Evolutionary conservation across 192 early-diverging fungal genomes (phyloP).

Genomic region (Coemansia sp.): DNA sequence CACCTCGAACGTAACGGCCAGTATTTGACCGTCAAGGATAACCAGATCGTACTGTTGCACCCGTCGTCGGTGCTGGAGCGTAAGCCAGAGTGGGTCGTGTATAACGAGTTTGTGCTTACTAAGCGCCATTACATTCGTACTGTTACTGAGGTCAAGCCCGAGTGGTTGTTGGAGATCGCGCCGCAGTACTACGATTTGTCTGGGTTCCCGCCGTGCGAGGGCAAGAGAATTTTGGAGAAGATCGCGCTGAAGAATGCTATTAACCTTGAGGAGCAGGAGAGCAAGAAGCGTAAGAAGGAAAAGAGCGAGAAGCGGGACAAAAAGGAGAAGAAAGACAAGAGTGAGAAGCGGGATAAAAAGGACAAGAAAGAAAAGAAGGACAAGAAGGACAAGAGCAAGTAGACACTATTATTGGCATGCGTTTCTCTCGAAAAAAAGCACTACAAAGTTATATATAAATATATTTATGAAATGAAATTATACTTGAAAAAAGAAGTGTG

Average conservation of each 20-base stretch:
- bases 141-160: slow-evolving; percentile 83
- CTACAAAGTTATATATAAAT: neutral
- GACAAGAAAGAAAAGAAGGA: slow-evolving; percentile 37
- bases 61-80: slow-evolving; percentile 86
- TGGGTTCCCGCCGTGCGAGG: slow-evolving; percentile 92
- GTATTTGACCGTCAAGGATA: slow-evolving; percentile 96
- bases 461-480: neutral
- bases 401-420: neutral
- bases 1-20: slow-evolving; percentile 86
- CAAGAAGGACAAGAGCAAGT: slow-evolving; percentile 17
- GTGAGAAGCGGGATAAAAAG: slow-evolving; percentile 56
- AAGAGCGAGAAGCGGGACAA: slow-evolving; percentile 28
- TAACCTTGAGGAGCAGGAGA: slow-evolving; percentile 46
- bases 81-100: slow-evolving; percentile 99
- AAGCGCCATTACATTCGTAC: slow-evolving; percentile 96
- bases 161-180: slow-evolving; percentile 82
- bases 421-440: too few species aligned
- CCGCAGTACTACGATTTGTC: slow-evolving; percentile 91
- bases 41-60: slow-evolving; percentile 94
- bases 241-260: slow-evolving; percentile 61
- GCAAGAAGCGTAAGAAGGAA: slow-evolving; percentile 55
- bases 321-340: slow-evolving; percentile 33
- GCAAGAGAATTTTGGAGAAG: slow-evolving; percentile 80
- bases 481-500: neutral
- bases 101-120: slow-evolving; percentile 99